Evolutionary conservation across 208 protist species (phyloP).

Genomic region (Naegleria fowleri): DNA sequence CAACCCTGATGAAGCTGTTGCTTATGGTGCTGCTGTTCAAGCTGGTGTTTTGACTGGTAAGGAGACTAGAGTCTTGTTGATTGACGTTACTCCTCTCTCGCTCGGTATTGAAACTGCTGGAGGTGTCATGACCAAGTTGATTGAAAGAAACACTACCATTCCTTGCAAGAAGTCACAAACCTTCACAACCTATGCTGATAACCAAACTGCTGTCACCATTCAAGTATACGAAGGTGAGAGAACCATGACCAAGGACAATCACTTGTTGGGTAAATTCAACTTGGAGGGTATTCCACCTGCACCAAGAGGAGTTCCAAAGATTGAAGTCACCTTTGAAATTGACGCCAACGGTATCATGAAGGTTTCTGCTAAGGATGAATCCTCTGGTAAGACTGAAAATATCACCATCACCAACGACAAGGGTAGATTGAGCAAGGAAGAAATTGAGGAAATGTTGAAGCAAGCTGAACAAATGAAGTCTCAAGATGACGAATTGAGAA

Average conservation of each 20-base stretch:
- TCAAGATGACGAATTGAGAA: conserved; percentile 65
- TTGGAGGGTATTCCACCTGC: conserved; percentile 73
- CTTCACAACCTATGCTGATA: conserved; percentile 83
- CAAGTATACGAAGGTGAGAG: conserved; percentile 94
- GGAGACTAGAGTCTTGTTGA: conserved; percentile 48
- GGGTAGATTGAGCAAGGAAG: conserved; percentile 74
- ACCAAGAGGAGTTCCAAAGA: conserved; percentile 80
- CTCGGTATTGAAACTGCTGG: conserved; percentile 87
- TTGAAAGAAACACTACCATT: conserved; percentile 80
- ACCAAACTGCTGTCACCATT: conserved; percentile 90
- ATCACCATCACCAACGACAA: conserved; percentile 80
- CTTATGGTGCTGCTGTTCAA: conserved; percentile 75
- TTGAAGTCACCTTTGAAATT: conserved; percentile 85
- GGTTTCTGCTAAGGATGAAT: conserved; percentile 48
- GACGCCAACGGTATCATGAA: conserved; percentile 63
- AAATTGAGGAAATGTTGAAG: conserved; percentile 87
- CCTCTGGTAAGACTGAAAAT: conserved; percentile 47
- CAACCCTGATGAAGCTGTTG: conserved; percentile 58
- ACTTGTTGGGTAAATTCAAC: conserved; percentile 87
- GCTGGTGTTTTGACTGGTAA: conserved; percentile 61
- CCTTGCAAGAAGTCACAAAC: conserved; percentile 83
- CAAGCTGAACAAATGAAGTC: conserved; percentile 79
- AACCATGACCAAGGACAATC: conserved; percentile 82
- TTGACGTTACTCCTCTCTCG: conserved; percentile 85
- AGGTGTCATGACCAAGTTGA: conserved; percentile 87